Evolutionary conservation across 2,329 filamentous ascomycete genomes (phyloP).

Genomic region (Atkinsonella texensis): DNA sequence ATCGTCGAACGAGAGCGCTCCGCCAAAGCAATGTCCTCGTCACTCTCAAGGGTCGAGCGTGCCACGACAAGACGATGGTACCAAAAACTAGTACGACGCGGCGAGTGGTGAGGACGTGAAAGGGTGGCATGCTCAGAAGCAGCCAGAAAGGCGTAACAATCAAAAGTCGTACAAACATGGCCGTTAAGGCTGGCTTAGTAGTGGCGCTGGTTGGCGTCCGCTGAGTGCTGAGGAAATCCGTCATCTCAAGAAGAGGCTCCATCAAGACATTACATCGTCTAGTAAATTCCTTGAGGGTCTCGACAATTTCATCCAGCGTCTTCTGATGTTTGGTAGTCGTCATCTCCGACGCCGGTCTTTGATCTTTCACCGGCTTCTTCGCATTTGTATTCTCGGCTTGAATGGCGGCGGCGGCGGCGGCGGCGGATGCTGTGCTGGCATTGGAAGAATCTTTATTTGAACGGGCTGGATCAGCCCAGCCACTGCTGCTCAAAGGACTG

Average conservation of each 20-base stretch:
- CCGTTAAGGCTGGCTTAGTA: conserved; percentile 77
- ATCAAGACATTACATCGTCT: conserved; percentile 84
- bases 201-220: conserved; percentile 83
- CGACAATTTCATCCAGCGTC: conserved; percentile 93
- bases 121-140: conserved; percentile 65
- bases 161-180: conserved; percentile 78
- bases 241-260: conserved; percentile 77
- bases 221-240: conserved; percentile 87
- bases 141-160: conserved; percentile 86
- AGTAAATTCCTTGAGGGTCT: conserved; percentile 82
- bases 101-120: conserved; percentile 75
- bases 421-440: conserved; percentile 9
- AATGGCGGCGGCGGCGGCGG: conserved; percentile 3
- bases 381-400: conserved; percentile 15
- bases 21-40: conserved; percentile 84
- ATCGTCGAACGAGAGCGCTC: conserved; percentile 58
- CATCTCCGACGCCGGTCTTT: conserved; percentile 40
- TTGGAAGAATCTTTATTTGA: conserved; percentile 17
- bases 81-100: conserved; percentile 77
- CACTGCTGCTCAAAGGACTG: conserved; percentile 79
- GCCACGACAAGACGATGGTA: conserved; percentile 81
- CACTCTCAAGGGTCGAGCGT: conserved; percentile 75
- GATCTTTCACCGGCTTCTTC: conserved; percentile 25
- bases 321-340: conserved; percentile 72
- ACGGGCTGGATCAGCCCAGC: conserved; percentile 45